Conservation (phyloP, 2,329 filamentous ascomycete genomes). For the Exophiala calicioides region DNA sequence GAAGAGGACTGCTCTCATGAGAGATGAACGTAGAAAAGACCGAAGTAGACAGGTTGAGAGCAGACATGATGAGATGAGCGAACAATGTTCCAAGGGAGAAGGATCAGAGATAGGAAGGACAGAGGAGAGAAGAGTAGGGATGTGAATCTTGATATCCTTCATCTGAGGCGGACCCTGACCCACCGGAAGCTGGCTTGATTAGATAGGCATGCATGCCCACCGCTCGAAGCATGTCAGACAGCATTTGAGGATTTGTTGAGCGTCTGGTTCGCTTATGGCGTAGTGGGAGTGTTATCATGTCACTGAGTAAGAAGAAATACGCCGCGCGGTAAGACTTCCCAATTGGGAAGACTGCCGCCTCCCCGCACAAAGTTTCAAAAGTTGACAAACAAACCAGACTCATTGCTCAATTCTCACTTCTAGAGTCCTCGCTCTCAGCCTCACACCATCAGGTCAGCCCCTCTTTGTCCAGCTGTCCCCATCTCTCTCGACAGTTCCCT, state of each 20-base stretch:
- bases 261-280: too few relatives aligned
- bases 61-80: too few relatives aligned
- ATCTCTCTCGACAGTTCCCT: background rate
- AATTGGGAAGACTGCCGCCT: background rate
- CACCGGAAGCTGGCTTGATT: background rate
- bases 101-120: background rate
- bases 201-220: too few relatives aligned
- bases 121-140: background rate
- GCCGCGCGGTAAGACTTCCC: background rate
- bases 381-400: too few relatives aligned
- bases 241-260: too few relatives aligned
- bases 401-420: too few relatives aligned
- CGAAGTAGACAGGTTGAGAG: conserved; percentile 38
- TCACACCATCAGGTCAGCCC: background rate
- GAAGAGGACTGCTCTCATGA: conserved; percentile 39
- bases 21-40: conserved; percentile 45
- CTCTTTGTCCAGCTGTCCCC: background rate
- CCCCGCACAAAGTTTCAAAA: too few relatives aligned
- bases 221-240: too few relatives aligned
- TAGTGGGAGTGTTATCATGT: too few relatives aligned
- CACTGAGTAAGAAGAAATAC: too few relatives aligned
- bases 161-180: background rate
- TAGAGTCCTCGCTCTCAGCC: background rate
- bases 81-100: too few relatives aligned
- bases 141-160: background rate